Evolutionary conservation across 768 basidiomycete genomes (phyloP), one percentile per base, ranked within the genome.

Genomic region (Panus rudis): DNA sequence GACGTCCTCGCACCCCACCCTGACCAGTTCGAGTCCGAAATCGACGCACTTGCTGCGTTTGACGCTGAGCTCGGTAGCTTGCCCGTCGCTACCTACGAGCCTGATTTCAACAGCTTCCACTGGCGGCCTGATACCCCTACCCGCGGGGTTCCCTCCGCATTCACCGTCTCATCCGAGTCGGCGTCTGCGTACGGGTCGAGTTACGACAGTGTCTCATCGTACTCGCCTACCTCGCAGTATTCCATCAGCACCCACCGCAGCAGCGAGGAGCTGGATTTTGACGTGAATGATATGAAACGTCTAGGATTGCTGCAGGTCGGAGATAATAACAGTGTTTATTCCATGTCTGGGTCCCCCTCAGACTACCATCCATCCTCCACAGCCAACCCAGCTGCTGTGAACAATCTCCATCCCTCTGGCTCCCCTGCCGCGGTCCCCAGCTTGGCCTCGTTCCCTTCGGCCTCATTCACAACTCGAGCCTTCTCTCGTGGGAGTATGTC

Each of bases 131-230:
- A 76, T 55, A 75, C 77, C 39, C 74, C 79, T 55, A 76, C 72
- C 38, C 73, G 72, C 62, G 82, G 82, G 49, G 81, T 85, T 46
- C 81, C 78, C 39, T 90, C 88, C 43, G 74, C 81, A 51, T 79
- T 90, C 61, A 87, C 88, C 48, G 76, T 76, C 50, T 86, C 84
- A 31, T 81, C 82, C 49, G 84, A 88, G 62, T 86, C 84, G 45
- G 58, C 52, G 49, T 60, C 56, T 43, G 56, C 47, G 35, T 60
- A 57, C 48, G 73, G 77, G 49, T 82, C 79, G 68, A 81, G 82
- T 57, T 76, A 58, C 53, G 45, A 50, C 49, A 84, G 82, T 43
- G 80, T 82, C 57, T 78, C 81, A 43, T 72, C 78, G 64, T 83
- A 78, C 72, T 79, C 74, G 69, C 69, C 71, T 39, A 48, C 71